Percentiles rank a stretch among this genome's conserved stretches.
These are phyloP conservation scores for Botryotinia convoluta DNA, from an alignment of 2,329 filamentous ascomycete species.

Conservation along the genomic window DNA sequence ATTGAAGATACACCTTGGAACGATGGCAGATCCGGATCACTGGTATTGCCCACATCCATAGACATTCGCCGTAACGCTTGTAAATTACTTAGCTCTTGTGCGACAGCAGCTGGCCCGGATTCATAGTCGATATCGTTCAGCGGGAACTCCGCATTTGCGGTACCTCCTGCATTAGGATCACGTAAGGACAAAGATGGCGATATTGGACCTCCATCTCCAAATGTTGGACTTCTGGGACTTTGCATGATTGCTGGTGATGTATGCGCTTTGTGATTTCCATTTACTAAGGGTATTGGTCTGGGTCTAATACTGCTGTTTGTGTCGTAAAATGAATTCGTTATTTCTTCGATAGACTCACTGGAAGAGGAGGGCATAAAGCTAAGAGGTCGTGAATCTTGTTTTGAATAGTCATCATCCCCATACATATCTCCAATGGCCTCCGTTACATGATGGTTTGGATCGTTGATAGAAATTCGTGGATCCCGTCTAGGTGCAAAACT, in stretches of 20 bases:
- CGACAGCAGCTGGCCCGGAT: conserved; percentile 67
- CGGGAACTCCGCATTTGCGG: conserved; percentile 60
- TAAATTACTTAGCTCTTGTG: conserved; percentile 70
- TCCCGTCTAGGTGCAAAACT: conserved; percentile 38
- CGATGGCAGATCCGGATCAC: conserved; percentile 72
- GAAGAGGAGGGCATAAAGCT: conserved; percentile 52
- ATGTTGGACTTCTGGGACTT: conserved; percentile 33
- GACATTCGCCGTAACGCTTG: conserved; percentile 74
- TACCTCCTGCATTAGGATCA: conserved; percentile 44
- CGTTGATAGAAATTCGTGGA: conserved; percentile 50
- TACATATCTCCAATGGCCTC: conserved; percentile 75
- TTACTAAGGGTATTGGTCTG: conserved; percentile 32
- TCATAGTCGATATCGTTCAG: conserved; percentile 73
- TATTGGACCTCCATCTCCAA: conserved; percentile 38
- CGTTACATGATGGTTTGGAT: conserved; percentile 72
- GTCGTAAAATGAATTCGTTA: conserved; percentile 33
- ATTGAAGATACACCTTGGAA: conserved; percentile 64
- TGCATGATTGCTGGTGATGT: conserved; percentile 37
- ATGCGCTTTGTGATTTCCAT: conserved; percentile 35
- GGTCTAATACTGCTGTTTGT: conserved; percentile 23
- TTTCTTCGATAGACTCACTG: conserved; percentile 42
- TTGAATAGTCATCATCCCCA: conserved; percentile 54
- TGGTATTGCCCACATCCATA: conserved; percentile 65
- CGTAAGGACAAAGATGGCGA: conserved; percentile 42
- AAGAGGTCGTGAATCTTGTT: conserved; percentile 54